These are phyloP conservation scores for Camillea tinctor DNA, from an alignment of 2,329 filamentous ascomycete species.

Conservation along the genomic window DNA sequence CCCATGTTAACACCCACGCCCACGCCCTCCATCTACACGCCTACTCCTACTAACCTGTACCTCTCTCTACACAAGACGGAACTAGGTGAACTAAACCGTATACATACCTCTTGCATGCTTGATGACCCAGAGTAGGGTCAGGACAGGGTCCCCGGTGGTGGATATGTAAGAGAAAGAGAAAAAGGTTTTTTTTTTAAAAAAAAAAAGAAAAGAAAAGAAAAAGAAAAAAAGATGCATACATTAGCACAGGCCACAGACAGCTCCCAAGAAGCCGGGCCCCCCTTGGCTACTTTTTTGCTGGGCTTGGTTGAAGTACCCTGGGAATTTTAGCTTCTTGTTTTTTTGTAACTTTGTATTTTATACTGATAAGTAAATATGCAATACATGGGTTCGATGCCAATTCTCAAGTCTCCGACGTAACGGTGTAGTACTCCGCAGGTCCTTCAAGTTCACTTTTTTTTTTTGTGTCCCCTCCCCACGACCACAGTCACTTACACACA, in stretches of 20 bases:
- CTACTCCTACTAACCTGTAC: no score
- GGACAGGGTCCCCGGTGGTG: no score
- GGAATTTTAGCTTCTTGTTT: not conserved
- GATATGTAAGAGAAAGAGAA: no score
- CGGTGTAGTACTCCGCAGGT: not conserved
- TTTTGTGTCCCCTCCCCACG: not conserved
- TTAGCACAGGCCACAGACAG: not conserved
- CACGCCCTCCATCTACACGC: not conserved
- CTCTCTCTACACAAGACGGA: not conserved
- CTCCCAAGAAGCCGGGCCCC: not conserved
- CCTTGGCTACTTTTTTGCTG: not conserved
- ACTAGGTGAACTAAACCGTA: not conserved
- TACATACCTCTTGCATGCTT: no score
- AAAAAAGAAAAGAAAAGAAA: no score
- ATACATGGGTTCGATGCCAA: not conserved
- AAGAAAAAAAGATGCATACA: not conserved
- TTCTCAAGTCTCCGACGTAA: not conserved
- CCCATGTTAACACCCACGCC: conserved; percentile 10
- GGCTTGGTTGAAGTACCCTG: not conserved
- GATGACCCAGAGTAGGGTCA: not conserved
- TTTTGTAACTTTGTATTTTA: not conserved
- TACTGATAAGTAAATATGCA: not conserved
- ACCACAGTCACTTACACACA: conserved; percentile 1
- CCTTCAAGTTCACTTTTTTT: not conserved
- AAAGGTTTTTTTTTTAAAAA: no score